Evolutionary conservation across 176 grass and related monocot genomes (phyloP).

Genomic region (Canna indica): DNA sequence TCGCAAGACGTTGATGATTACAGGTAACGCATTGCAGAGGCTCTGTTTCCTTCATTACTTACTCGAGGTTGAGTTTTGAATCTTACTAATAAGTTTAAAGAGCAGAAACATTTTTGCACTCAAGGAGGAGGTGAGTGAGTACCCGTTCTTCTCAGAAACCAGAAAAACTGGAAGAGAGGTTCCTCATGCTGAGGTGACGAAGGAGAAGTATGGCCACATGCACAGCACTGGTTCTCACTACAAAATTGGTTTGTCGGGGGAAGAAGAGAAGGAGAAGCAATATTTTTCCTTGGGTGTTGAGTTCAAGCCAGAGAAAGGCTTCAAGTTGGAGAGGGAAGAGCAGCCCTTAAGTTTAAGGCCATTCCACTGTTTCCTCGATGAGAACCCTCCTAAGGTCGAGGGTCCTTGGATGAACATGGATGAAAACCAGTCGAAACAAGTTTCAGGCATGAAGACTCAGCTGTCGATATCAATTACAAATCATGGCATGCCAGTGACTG

Average conservation of each 20-base stretch:
- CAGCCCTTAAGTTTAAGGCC: conserved; percentile 6
- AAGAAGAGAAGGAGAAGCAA: conserved; percentile 13
- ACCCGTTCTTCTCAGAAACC: conserved; percentile 4
- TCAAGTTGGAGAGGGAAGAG: neutral
- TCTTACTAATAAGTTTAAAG: neutral
- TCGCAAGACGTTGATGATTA: conserved; percentile 19
- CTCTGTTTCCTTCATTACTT: neutral
- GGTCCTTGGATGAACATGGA: conserved; percentile 9
- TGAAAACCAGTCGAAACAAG: neutral
- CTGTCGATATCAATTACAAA: neutral
- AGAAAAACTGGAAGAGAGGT: neutral
- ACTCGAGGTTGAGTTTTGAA: neutral
- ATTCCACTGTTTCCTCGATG: conserved; percentile 34
- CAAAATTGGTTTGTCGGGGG: conserved; percentile 13
- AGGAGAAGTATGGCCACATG: neutral
- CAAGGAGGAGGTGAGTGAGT: conserved; percentile 19
- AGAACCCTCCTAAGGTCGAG: conserved; percentile 2
- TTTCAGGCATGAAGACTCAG: neutral
- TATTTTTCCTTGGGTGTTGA: conserved; percentile 17
- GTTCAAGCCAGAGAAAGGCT: conserved; percentile 17
- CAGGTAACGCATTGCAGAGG: conserved; percentile 3
- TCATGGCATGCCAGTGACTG: neutral
- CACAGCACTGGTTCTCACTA: conserved; percentile 7
- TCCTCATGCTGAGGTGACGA: neutral
- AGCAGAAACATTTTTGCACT: conserved; percentile 8